Conservation (phyloP, 129 eudicot genomes). For the Ambrosia artemisiifolia region DNA sequence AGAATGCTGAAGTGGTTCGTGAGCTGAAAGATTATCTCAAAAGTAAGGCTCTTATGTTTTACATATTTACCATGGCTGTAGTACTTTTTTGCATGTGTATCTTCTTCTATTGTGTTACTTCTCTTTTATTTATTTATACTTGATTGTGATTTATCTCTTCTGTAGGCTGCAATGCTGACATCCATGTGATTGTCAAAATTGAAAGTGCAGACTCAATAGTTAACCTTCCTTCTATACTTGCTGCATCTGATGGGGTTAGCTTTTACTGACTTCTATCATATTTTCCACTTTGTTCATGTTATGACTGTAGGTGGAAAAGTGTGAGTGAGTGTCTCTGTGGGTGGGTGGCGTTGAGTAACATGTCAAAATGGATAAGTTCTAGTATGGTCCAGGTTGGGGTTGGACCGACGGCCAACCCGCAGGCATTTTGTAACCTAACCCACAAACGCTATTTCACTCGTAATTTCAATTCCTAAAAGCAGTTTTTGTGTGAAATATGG, state of each 20-base stretch:
- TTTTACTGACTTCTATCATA: not conserved
- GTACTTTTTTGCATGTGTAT: not conserved
- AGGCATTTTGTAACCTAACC: not conserved
- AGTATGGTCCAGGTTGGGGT: too few species aligned
- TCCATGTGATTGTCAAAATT: slow-evolving; percentile 80
- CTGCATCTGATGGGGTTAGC: slow-evolving; percentile 97
- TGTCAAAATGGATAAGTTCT: too few species aligned
- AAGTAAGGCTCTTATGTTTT: slow-evolving; percentile 35
- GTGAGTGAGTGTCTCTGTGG: too few species aligned
- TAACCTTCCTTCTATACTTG: slow-evolving; percentile 80
- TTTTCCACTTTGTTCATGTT: not conserved
- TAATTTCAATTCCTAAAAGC: not conserved
- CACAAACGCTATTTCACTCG: not conserved
- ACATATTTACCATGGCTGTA: not conserved
- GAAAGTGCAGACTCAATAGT: slow-evolving; percentile 97
- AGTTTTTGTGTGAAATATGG: not conserved
- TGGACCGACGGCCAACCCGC: not conserved
- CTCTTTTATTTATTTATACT: not conserved
- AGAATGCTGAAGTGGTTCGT: slow-evolving; percentile 87
- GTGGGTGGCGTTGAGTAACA: too few species aligned
- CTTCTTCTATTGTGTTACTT: not conserved
- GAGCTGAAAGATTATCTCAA: slow-evolving; percentile 80
- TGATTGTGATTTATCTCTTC: slow-evolving; percentile 1
- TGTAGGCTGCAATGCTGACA: slow-evolving; percentile 86
- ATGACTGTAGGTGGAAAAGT: not conserved